Percentiles rank a stretch among this genome's conserved stretches.
These are phyloP conservation scores for Cercospora berteroae DNA, from an alignment of 2,329 filamentous ascomycete species.

Conservation along the genomic window DNA sequence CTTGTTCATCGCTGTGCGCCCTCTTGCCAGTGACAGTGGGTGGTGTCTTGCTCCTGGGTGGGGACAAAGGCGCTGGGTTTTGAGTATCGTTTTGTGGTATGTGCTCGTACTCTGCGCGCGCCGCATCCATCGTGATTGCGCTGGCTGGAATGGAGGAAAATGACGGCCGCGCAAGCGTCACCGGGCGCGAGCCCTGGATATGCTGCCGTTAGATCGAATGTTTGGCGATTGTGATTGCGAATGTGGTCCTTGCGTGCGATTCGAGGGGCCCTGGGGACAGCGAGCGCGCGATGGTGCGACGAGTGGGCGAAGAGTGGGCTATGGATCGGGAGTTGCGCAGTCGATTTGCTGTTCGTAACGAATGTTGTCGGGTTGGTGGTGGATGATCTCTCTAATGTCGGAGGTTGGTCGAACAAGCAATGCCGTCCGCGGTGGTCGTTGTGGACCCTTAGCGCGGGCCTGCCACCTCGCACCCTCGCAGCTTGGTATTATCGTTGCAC, in stretches of 20 bases:
- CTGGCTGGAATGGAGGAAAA: neutral
- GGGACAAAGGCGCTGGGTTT: conserved; percentile 52
- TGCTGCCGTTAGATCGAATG: neutral
- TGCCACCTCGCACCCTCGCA: neutral
- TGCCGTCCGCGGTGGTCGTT: too few species aligned
- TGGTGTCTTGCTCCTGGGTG: conserved; percentile 60
- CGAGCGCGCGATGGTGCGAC: neutral
- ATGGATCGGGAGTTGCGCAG: neutral
- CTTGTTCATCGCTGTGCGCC: conserved; percentile 36
- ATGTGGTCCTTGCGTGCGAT: conserved; percentile 7
- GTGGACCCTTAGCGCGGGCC: neutral
- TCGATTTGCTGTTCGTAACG: neutral
- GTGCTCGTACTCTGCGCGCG: conserved; percentile 10
- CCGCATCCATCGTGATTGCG: conserved; percentile 18
- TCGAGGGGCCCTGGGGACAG: neutral
- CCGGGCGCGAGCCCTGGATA: conserved; percentile 9
- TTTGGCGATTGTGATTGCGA: conserved; percentile 5
- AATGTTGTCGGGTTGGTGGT: neutral
- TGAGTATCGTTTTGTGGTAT: conserved; percentile 30
- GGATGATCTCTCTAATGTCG: neutral
- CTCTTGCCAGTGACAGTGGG: conserved; percentile 54
- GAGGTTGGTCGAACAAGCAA: neutral
- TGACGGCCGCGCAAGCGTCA: neutral
- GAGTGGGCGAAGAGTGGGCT: neutral
- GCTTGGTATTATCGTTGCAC: neutral